Conservation (phyloP, 441 rosid genomes). For the Populus hybrid region DNA sequence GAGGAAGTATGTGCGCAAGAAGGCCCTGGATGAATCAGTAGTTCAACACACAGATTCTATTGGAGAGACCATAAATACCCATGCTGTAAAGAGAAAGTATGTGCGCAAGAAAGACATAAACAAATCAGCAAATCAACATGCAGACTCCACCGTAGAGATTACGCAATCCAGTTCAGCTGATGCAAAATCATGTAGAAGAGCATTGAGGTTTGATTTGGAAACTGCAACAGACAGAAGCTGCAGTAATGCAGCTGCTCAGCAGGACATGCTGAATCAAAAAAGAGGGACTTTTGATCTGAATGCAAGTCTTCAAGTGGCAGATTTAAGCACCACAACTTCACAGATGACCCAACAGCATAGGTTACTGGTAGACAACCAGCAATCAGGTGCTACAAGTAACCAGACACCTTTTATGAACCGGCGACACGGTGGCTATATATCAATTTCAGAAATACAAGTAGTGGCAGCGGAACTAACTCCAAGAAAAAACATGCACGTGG, state of each 20-base stretch:
- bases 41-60: conserved; percentile 30
- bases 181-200: conserved; percentile 53
- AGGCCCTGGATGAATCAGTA: conserved; percentile 39
- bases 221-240: conserved; percentile 24
- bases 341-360: conserved; percentile 34
- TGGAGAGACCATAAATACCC: conserved; percentile 22
- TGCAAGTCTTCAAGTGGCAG: conserved; percentile 27
- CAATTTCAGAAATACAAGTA: conserved; percentile 9
- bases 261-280: conserved; percentile 21
- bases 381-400: conserved; percentile 26
- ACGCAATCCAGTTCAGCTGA: conserved; percentile 25
- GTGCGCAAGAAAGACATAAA: conserved; percentile 37
- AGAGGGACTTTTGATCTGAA: conserved; percentile 16
- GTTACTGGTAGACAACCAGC: conserved; percentile 29
- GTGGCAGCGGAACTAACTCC: conserved; percentile 22
- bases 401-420: conserved; percentile 25
- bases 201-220: conserved; percentile 57
- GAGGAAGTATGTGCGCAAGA: conserved; percentile 62
- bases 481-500: conserved; percentile 24
- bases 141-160: conserved; percentile 20
- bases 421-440: conserved; percentile 22
- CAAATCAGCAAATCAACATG: conserved; percentile 42
- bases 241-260: conserved; percentile 20
- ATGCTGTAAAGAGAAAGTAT: conserved; percentile 57
- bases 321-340: conserved; percentile 26